Evolutionary conservation across 495 filamentous ascomycete genomes (phyloP).

Genomic region (Neurospora sublineolata): DNA sequence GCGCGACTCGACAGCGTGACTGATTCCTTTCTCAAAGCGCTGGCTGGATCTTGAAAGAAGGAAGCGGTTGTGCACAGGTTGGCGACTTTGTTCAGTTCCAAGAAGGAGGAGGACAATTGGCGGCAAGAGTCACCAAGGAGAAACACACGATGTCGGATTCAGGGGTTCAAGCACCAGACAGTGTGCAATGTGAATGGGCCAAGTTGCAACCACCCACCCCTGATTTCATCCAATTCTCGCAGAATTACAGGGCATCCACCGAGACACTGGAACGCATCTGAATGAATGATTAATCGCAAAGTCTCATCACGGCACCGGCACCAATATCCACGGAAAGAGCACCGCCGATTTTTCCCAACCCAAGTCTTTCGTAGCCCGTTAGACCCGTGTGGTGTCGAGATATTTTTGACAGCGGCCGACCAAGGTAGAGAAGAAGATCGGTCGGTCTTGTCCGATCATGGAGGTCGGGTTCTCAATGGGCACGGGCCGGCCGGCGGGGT

Average conservation of each 20-base stretch:
- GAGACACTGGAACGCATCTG: neutral
- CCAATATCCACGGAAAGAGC: neutral
- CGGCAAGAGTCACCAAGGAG: neutral
- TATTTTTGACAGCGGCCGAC: neutral
- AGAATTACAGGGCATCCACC: neutral
- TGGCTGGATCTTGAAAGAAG: neutral
- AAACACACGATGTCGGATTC: neutral
- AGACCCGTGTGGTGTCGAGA: neutral
- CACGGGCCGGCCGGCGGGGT: neutral
- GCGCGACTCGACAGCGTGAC: conserved; percentile 8
- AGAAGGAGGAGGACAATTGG: neutral
- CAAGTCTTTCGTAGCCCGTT: neutral
- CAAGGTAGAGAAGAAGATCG: neutral
- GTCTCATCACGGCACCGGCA: neutral
- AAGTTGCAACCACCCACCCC: neutral
- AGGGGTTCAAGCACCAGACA: neutral
- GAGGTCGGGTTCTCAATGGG: neutral
- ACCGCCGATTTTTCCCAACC: neutral
- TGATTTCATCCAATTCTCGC: neutral
- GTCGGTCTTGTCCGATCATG: neutral
- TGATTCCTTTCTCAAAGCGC: conserved; percentile 1
- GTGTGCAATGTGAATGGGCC: neutral
- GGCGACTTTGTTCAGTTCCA: neutral
- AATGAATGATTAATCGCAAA: neutral
- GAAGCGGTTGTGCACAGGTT: neutral